Conservation (phyloP, 2,329 filamentous ascomycete species). For the Aciculosporium take region DNA sequence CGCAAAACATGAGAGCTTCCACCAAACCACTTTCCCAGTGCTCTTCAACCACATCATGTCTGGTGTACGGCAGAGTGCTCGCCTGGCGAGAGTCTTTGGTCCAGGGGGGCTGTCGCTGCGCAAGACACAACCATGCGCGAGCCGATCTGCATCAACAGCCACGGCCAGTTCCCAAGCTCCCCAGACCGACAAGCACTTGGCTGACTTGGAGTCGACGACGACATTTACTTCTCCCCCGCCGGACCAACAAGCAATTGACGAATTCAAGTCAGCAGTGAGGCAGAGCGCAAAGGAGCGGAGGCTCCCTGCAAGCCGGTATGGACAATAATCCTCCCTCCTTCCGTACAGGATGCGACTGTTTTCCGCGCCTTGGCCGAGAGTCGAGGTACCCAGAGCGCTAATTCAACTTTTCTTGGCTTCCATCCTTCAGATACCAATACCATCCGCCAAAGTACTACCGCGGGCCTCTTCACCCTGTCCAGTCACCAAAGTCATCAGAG, state of each 20-base stretch:
- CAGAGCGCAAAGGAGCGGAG: slow-evolving; percentile 20
- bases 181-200: slow-evolving; percentile 19
- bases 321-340: neutral
- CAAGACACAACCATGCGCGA: slow-evolving; percentile 13
- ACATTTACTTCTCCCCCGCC: slow-evolving; percentile 30
- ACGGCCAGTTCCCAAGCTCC: slow-evolving; percentile 18
- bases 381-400: neutral
- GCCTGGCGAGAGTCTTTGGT: slow-evolving; percentile 19
- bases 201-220: slow-evolving; percentile 37
- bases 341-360: slow-evolving; percentile 21
- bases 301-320: slow-evolving; percentile 34
- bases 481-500: slow-evolving; percentile 75
- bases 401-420: neutral
- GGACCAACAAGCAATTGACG: slow-evolving; percentile 22
- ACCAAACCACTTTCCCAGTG: slow-evolving; percentile 1
- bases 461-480: slow-evolving; percentile 82
- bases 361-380: neutral
- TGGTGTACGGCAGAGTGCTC: slow-evolving; percentile 26
- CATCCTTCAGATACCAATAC: slow-evolving; percentile 67
- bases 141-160: slow-evolving; percentile 34
- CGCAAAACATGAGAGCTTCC: slow-evolving; percentile 7
- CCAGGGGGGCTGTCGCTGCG: slow-evolving; percentile 15
- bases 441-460: slow-evolving; percentile 90
- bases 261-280: slow-evolving; percentile 26
- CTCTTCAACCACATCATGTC: slow-evolving; percentile 21